Conservation (phyloP, 192 early-diverging fungal species). For the Pilobolus umbonatus region DNA sequence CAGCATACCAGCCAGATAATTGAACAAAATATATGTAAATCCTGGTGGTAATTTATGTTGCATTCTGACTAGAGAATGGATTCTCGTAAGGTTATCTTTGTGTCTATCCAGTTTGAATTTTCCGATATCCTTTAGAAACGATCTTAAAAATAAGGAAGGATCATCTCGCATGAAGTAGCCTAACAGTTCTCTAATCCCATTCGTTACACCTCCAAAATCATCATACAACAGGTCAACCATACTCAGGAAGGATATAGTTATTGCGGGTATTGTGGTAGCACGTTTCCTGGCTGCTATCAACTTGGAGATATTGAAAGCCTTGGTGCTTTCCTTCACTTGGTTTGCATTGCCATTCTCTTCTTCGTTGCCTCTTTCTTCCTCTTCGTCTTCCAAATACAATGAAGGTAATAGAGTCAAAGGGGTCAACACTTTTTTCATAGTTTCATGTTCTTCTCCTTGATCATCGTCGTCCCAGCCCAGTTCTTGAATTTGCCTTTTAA, state of each 20-base stretch:
- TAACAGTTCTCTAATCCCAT: conserved; percentile 38
- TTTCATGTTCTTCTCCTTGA: conserved; percentile 38
- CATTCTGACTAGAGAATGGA: conserved; percentile 41
- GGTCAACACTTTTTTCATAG: conserved; percentile 37
- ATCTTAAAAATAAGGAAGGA: conserved; percentile 46
- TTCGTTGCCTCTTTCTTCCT: conserved; percentile 22
- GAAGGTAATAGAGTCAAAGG: conserved; percentile 46
- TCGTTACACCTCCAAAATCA: conserved; percentile 40
- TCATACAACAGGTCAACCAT: conserved; percentile 52
- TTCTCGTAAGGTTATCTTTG: conserved; percentile 35
- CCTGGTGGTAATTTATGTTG: conserved; percentile 46
- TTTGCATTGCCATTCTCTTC: neutral
- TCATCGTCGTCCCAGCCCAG: conserved; percentile 51
- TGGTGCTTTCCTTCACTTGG: conserved; percentile 1
- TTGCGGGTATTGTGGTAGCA: conserved; percentile 35
- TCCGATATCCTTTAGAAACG: conserved; percentile 48
- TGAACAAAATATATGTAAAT: conserved; percentile 47
- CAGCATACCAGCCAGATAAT: conserved; percentile 49
- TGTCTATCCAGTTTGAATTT: conserved; percentile 33
- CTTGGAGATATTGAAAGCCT: conserved; percentile 14
- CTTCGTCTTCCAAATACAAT: conserved; percentile 46
- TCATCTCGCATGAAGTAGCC: conserved; percentile 50
- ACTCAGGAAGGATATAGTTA: conserved; percentile 40
- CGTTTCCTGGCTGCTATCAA: conserved; percentile 16
- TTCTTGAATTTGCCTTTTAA: conserved; percentile 47